These are phyloP conservation scores for Neurospora sp. DNA, from an alignment of 495 filamentous ascomycete species.

Conservation along the genomic window DNA sequence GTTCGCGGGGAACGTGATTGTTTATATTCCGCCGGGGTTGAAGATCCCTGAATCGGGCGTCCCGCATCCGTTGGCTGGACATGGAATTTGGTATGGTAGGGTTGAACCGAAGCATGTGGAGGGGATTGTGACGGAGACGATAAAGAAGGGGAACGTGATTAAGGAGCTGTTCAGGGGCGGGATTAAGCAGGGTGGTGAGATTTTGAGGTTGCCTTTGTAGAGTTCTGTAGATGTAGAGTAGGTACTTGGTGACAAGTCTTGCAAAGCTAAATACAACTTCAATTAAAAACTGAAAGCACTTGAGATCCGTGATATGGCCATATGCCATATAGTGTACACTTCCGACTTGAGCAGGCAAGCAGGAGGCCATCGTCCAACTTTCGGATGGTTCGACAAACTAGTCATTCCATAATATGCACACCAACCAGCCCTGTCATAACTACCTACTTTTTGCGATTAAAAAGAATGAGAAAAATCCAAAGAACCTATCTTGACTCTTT, in stretches of 20 bases:
- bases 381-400: no score
- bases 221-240: background rate
- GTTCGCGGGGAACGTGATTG: conserved; percentile 85
- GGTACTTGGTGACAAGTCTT: no score
- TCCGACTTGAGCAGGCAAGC: no score
- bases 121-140: conserved; percentile 73
- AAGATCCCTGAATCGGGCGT: conserved; percentile 16
- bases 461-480: background rate
- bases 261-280: no score
- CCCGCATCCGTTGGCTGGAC: conserved; percentile 57
- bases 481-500: background rate
- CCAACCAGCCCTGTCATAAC: no score
- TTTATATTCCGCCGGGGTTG: conserved; percentile 64
- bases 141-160: conserved; percentile 62
- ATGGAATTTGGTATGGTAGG: conserved; percentile 88
- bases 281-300: no score
- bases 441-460: no score
- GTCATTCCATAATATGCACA: no score
- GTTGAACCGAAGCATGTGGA: conserved; percentile 81
- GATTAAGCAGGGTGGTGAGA: conserved; percentile 35
- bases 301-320: no score
- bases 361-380: no score
- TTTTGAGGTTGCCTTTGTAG: conserved; percentile 28
- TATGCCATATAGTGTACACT: no score
- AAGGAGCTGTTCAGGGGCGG: conserved; percentile 65